Evolutionary conservation across 371 early-diverging fungal genomes (phyloP).

Genomic region (Mucor lusitanicus): DNA sequence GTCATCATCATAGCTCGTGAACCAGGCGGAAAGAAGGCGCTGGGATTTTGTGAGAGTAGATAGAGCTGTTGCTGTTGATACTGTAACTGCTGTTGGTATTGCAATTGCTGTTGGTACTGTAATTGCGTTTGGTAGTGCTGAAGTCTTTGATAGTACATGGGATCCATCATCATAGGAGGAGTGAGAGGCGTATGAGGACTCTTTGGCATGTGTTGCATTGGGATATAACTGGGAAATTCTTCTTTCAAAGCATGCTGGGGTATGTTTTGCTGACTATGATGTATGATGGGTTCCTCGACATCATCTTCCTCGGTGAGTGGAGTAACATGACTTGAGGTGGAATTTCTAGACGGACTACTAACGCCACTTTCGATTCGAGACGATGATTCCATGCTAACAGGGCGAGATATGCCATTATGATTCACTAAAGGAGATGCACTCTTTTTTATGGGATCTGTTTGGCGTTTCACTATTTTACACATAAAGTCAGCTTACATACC

Average conservation of each 20-base stretch:
- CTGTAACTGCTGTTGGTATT: constrained; percentile 7
- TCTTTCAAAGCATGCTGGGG: not conserved
- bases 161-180: constrained; percentile 8
- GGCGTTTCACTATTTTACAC: not conserved
- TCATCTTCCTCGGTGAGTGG: constrained; percentile 10
- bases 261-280: not conserved
- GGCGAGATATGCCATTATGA: not conserved
- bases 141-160: constrained; percentile 12
- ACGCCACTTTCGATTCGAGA: not conserved
- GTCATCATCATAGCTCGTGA: not conserved
- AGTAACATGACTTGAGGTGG: not conserved
- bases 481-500: not conserved
- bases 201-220: not conserved
- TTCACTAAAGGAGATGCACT: not conserved
- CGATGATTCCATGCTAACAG: not conserved
- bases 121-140: constrained; percentile 7
- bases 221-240: not conserved
- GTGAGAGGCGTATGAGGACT: not conserved
- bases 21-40: not conserved
- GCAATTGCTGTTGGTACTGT: constrained; percentile 7
- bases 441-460: not conserved
- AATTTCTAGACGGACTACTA: constrained; percentile 8
- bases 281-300: not conserved
- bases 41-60: not conserved
- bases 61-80: constrained; percentile 8